A percentile compares a stretch with the other conserved stretches of the same genome.
These are phyloP conservation scores for Neurospora tetrasperma DNA, from an alignment of 495 filamentous ascomycete genomes.

Conservation along the genomic window DNA sequence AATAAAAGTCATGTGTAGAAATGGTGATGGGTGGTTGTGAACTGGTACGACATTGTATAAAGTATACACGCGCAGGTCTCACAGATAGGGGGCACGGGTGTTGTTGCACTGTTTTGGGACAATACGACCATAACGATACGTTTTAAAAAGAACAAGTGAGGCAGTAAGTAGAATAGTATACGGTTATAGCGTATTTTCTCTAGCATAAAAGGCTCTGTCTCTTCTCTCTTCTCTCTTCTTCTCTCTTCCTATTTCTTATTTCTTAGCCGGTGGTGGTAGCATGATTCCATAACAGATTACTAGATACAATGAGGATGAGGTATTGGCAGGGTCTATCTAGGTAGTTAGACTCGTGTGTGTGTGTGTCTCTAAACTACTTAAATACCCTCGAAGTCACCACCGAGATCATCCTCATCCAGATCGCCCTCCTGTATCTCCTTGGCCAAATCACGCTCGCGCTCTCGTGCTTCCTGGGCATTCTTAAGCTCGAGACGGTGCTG, in stretches of 20 bases:
- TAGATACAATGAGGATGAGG: neutral
- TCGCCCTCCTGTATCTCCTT: constrained; percentile 99
- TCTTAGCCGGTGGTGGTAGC: neutral
- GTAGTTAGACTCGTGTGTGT: no score
- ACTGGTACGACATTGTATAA: no score
- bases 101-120: no score
- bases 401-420: constrained; percentile 92
- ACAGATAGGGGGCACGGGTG: no score
- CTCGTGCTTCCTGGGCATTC: constrained; percentile 93
- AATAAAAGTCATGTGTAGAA: neutral
- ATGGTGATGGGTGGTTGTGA: neutral
- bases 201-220: neutral
- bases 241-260: neutral
- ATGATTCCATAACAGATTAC: constrained; percentile 12
- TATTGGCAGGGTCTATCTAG: no score
- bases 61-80: no score
- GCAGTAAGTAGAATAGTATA: neutral
- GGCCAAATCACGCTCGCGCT: constrained; percentile 89
- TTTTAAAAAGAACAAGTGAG: neutral
- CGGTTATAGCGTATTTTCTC: neutral
- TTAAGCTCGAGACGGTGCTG: constrained; percentile 95
- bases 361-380: constrained; percentile 18
- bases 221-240: neutral
- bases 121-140: neutral
- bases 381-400: constrained; percentile 94